Percentiles rank a stretch among this genome's conserved stretches.
Conservation (phyloP, 169 alveolate species). For the Cryptosporidium baileyi region DNA sequence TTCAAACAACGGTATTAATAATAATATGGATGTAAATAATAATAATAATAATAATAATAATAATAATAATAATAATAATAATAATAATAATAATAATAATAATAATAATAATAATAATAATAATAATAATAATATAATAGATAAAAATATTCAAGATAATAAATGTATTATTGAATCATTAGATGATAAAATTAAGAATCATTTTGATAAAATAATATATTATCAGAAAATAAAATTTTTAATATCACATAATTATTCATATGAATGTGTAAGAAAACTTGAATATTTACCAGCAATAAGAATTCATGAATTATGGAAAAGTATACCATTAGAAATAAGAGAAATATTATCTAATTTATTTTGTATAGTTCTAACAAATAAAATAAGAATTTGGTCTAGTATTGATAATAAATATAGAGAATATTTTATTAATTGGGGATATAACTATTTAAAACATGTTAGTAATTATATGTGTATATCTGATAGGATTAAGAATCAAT, state of each 20-base stretch:
- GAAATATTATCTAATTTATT: slow-evolving; percentile 10
- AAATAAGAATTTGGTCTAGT: slow-evolving; percentile 14
- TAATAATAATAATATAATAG: background rate
- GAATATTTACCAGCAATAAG: slow-evolving; percentile 48
- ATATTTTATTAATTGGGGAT: slow-evolving; percentile 45
- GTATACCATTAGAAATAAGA: slow-evolving; percentile 11
- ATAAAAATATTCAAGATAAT: background rate
- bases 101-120: background rate
- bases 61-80: too few relatives aligned
- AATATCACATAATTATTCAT: slow-evolving; percentile 10
- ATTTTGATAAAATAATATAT: background rate
- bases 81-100: too few relatives aligned
- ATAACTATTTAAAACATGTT: slow-evolving; percentile 21
- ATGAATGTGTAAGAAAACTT: slow-evolving; percentile 28
- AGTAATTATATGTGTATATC: slow-evolving; percentile 17
- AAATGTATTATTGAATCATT: slow-evolving; percentile 2
- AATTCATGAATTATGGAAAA: slow-evolving; percentile 57
- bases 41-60: too few relatives aligned
- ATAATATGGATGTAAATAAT: too few relatives aligned
- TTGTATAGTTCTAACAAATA: background rate
- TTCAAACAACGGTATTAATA: too few relatives aligned
- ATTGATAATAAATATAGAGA: slow-evolving; percentile 1
- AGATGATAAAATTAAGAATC: background rate
- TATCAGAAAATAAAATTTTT: slow-evolving; percentile 3
- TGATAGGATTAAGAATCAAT: background rate